A percentile compares a stretch with the other conserved stretches of the same genome.
These are phyloP conservation scores for Coemansia sp. DNA, from an alignment of 371 early-diverging fungal genomes.

Conservation along the genomic window DNA sequence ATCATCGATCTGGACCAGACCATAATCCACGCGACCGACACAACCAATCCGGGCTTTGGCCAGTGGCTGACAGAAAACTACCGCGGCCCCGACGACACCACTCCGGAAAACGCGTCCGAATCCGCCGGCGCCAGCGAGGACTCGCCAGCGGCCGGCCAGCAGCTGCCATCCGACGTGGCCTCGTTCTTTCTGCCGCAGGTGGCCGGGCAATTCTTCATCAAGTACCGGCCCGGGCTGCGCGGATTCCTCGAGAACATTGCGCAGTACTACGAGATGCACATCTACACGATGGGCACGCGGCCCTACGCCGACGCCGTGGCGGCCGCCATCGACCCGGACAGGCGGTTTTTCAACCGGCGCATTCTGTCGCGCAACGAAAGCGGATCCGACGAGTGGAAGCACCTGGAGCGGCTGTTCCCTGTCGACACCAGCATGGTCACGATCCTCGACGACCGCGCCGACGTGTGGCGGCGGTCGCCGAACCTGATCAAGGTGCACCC, in stretches of 20 bases:
- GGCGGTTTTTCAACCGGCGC: conserved; percentile 80
- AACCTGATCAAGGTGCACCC: conserved; percentile 87
- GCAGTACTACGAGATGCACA: conserved; percentile 89
- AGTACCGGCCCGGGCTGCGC: conserved; percentile 80
- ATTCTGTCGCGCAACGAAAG: conserved; percentile 97
- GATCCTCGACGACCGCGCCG: conserved; percentile 96
- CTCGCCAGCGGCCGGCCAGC: neutral
- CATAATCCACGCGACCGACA: conserved; percentile 92
- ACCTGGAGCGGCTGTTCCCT: conserved; percentile 89
- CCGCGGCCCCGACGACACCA: conserved; percentile 56
- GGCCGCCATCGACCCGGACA: conserved; percentile 83
- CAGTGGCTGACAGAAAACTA: conserved; percentile 76
- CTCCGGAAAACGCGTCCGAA: neutral
- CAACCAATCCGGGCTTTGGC: conserved; percentile 67
- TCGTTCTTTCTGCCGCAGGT: conserved; percentile 73
- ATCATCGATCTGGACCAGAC: conserved; percentile 99
- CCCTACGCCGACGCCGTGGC: conserved; percentile 93
- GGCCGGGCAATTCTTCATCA: conserved; percentile 74
- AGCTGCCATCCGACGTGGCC: conserved; percentile 61
- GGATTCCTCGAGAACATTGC: conserved; percentile 75
- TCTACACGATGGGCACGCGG: conserved; percentile 99
- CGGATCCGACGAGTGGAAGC: conserved; percentile 79
- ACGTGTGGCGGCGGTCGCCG: conserved; percentile 95
- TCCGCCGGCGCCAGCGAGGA: neutral
- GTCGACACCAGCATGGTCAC: conserved; percentile 97